Evolutionary conservation across 1,284 basidiomycete species (phyloP).

Genomic region (Irpex lacteus): DNA sequence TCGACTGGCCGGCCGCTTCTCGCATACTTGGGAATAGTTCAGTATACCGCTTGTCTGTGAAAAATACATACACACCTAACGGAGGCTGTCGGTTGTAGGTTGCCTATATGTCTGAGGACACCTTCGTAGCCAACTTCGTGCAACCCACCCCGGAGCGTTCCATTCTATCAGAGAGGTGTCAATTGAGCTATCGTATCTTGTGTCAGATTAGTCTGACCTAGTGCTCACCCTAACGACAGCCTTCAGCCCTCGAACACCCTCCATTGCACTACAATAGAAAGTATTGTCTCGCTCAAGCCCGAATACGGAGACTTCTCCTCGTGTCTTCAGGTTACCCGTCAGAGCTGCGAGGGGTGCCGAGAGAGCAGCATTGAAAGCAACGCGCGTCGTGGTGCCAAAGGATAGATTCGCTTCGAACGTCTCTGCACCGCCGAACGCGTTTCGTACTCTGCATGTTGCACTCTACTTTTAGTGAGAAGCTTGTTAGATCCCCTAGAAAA

Average conservation of each 20-base stretch:
- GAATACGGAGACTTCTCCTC: constrained; percentile 60
- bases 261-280: constrained; percentile 66
- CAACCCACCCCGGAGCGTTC: constrained; percentile 43
- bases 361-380: constrained; percentile 73
- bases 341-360: constrained; percentile 44
- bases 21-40: constrained; percentile 59
- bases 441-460: constrained; percentile 77
- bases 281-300: constrained; percentile 69
- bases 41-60: neutral
- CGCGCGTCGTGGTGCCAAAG: constrained; percentile 85
- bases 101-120: constrained; percentile 71
- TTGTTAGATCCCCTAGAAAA: neutral
- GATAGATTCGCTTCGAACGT: constrained; percentile 82
- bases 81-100: constrained; percentile 73
- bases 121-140: constrained; percentile 85
- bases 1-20: constrained; percentile 72
- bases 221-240: constrained; percentile 63
- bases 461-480: constrained; percentile 41
- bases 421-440: constrained; percentile 92
- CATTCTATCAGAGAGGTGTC: constrained; percentile 36
- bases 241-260: constrained; percentile 64
- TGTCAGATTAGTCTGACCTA: constrained; percentile 31
- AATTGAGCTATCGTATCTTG: constrained; percentile 21
- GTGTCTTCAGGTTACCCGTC: constrained; percentile 54
- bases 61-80: constrained; percentile 54